These are phyloP conservation scores for Phytophthora megakarya DNA, from an alignment of 352 stramenopile genomes.

Conservation along the genomic window DNA sequence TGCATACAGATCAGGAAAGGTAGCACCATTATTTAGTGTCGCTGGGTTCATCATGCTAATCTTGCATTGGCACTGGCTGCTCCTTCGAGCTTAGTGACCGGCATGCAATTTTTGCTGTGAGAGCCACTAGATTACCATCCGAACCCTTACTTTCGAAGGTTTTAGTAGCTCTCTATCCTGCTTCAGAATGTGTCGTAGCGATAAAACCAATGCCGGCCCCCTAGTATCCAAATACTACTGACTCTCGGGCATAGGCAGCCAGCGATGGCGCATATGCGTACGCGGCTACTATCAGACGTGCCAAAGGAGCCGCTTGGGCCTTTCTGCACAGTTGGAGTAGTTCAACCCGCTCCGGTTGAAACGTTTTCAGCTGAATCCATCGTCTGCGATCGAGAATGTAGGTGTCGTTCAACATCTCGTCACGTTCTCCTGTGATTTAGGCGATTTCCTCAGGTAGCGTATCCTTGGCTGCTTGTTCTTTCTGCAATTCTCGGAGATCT, in stretches of 20 bases:
- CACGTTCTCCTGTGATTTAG: no score
- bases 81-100: neutral
- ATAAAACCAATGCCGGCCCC: neutral
- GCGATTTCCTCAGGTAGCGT: no score
- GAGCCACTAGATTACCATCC: neutral
- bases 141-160: neutral
- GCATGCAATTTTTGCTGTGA: neutral
- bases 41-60: neutral
- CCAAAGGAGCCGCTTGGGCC: neutral
- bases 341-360: neutral
- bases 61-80: neutral
- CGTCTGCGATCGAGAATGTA: neutral
- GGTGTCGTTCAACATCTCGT: neutral
- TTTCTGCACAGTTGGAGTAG: neutral
- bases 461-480: neutral
- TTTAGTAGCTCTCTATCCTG: neutral
- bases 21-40: neutral
- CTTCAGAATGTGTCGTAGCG: neutral
- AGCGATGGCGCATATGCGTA: neutral
- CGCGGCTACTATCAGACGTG: neutral
- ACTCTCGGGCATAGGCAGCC: neutral
- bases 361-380: neutral
- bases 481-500: neutral
- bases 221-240: no score
- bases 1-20: constrained; percentile 4